Evolutionary conservation across 371 early-diverging fungal genomes (phyloP), one percentile per base, ranked within the genome.

Genomic region (Mucor velutinosus): DNA sequence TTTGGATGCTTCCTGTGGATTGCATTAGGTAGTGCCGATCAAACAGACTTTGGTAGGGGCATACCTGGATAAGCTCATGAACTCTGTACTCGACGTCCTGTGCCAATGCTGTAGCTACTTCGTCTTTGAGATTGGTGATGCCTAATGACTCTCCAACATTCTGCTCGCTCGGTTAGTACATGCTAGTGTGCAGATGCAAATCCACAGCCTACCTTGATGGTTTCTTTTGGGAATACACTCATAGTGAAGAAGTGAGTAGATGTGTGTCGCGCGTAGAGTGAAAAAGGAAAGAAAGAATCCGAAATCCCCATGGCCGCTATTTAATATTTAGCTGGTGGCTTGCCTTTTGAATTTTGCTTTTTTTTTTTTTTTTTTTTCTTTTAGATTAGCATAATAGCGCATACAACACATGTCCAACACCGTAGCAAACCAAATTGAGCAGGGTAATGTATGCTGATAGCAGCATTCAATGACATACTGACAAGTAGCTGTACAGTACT

Each of bases 51-150:
- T 14, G 37, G 35, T 10, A 10, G 14, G 4, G 37, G 0, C 11
- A 55, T 80, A 92, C 94, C 81, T 93, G 94, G 57, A 99, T 92
- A 39, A 99, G 87, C 78, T 99, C 98, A 74, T 98, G 93, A 41
- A 99, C 77, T 49, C 99, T 86, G 77, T 97, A 98, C 79, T 99
- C 99, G 27, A 97, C 93, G 79, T 99, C 99, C 69, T 96, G 95
- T 4, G 97, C 89, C 61, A 99, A 80, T 4, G 95, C 92, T 14
- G 86, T 67, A 6, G 97, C 91, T 6, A 95, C 95, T 69, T 95
- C 95, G 66, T 97, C 97, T 75, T 96, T 96, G 39, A 99, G 86
- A 70, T 93, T 90, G 25, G 88, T 79, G n/a, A 99, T 84, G 43
- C 99, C 99, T 15, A 94, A 85, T 1, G 97, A 89, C 76, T 99